These are phyloP conservation scores for Camillea tinctor DNA, from an alignment of 2,329 filamentous ascomycete genomes.

Conservation along the genomic window DNA sequence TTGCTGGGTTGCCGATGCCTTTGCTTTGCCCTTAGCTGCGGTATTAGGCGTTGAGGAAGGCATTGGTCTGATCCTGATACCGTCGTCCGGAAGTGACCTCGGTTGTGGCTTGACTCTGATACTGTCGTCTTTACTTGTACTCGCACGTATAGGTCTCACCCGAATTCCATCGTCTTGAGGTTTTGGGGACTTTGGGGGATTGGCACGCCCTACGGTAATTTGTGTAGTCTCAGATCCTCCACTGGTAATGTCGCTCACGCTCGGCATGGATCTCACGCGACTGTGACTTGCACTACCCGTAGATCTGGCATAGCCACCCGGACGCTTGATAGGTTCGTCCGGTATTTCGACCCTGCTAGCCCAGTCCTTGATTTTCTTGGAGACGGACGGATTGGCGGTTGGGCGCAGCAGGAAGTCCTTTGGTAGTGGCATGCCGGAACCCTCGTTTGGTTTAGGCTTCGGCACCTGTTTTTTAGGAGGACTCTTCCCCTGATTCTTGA, in stretches of 20 bases:
- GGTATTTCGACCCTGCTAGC: slow-evolving; percentile 54
- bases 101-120: slow-evolving; percentile 26
- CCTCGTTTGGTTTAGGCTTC: slow-evolving; percentile 31
- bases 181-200: slow-evolving; percentile 20
- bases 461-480: slow-evolving; percentile 43
- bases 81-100: slow-evolving; percentile 2
- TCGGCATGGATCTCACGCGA: slow-evolving; percentile 34
- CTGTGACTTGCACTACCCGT: slow-evolving; percentile 40
- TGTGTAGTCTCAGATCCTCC: slow-evolving; percentile 21
- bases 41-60: neutral
- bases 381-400: slow-evolving; percentile 52
- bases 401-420: slow-evolving; percentile 57
- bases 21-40: slow-evolving; percentile 4
- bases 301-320: slow-evolving; percentile 35
- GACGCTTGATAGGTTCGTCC: slow-evolving; percentile 39
- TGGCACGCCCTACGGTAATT: slow-evolving; percentile 19
- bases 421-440: slow-evolving; percentile 47
- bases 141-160: slow-evolving; percentile 24
- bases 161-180: slow-evolving; percentile 32
- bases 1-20: slow-evolving; percentile 18
- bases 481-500: slow-evolving; percentile 56
- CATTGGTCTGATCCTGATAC: slow-evolving; percentile 12
- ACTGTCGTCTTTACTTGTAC: slow-evolving; percentile 31
- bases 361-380: slow-evolving; percentile 63
- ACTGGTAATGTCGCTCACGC: slow-evolving; percentile 21